Base-by-base conservation (phyloP, 371 early-diverging fungal species). In the Rhizomucor miehei region DNA sequence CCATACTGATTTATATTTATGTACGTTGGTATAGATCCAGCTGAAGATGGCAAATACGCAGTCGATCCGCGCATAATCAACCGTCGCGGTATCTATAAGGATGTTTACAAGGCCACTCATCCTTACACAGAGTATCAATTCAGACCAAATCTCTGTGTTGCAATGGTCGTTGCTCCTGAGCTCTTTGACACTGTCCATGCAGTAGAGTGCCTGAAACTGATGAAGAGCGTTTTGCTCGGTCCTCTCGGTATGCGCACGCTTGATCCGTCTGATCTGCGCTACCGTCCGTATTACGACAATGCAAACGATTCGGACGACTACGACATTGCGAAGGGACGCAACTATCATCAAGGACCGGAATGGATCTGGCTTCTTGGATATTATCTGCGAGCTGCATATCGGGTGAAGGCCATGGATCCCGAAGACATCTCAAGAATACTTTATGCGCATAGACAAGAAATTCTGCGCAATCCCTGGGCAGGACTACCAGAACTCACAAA, bases 331-430 rank as follows among this genome's bases (percentile, higher is more conserved):
- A 93, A 95, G 51, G 99, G 99, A 12, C 89, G 88, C 70, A 98
- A 98, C 64, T 98, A 98, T 63, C 98, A 98, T 62, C 93, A 97
- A 61, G 99, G 97, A 4, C 84, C 91, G 66, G 99, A 98, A 81
- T 98, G 99, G 99, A 77, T 97, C 6, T 98, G 97, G 96, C 80
- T 82, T 12, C 77, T 85, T 0, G 96, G 95, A 0, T 94, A 87
- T 73, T 96, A 86, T 68, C 74, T 95, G 51, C 85, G 90, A 12
- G 93, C 99, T 1, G 89, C 87, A 44, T 63, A 89, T n/a, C 54
- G 79, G 29, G 92, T 95, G 60, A 73, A 79, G 45, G 59, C 70
- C 25, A 55, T 73, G 25, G 25, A 61, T n/a, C 50, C 56, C 12
- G 57, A 60, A 17, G 64, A 56, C 5, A 75, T 93, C 54, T 85